These are phyloP conservation scores for Hericium erinaceus DNA, from an alignment of 768 basidiomycete genomes.

Conservation along the genomic window DNA sequence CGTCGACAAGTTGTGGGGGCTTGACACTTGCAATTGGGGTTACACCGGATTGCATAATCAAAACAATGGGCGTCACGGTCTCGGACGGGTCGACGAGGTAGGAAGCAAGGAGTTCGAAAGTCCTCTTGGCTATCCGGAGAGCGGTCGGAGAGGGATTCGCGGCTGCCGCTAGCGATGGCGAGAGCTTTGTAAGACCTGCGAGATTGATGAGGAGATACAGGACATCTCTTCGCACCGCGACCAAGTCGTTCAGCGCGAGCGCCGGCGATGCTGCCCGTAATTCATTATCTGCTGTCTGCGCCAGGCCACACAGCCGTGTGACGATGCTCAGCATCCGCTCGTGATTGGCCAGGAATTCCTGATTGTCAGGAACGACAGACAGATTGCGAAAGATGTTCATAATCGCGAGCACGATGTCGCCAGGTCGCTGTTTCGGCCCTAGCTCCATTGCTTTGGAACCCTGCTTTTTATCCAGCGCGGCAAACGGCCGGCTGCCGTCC, in stretches of 20 bases:
- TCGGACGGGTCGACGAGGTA: conserved; percentile 67
- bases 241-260: conserved; percentile 62
- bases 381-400: conserved; percentile 84
- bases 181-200: conserved; percentile 41
- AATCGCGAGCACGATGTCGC: conserved; percentile 57
- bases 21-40: conserved; percentile 31
- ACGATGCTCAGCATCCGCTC: conserved; percentile 55
- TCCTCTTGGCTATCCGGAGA: conserved; percentile 40
- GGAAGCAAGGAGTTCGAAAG: conserved; percentile 62
- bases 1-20: conserved; percentile 56
- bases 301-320: conserved; percentile 50
- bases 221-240: conserved; percentile 69
- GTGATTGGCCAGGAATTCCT: conserved; percentile 54
- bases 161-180: conserved; percentile 29
- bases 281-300: conserved; percentile 15
- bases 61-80: conserved; percentile 50
- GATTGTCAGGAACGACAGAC: conserved; percentile 65
- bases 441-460: conserved; percentile 38
- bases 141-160: conserved; percentile 26
- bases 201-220: conserved; percentile 62
- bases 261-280: conserved; percentile 39
- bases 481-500: conserved; percentile 50
- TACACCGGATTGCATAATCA: conserved; percentile 43
- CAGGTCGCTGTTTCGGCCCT: conserved; percentile 59
- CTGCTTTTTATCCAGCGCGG: conserved; percentile 39